Percentiles rank a stretch among this genome's conserved stretches.
phyloP scores from a whole-genome alignment of 1,284 basidiomycete genomes.

The Pseudozyma tsukubaensis region DNA sequence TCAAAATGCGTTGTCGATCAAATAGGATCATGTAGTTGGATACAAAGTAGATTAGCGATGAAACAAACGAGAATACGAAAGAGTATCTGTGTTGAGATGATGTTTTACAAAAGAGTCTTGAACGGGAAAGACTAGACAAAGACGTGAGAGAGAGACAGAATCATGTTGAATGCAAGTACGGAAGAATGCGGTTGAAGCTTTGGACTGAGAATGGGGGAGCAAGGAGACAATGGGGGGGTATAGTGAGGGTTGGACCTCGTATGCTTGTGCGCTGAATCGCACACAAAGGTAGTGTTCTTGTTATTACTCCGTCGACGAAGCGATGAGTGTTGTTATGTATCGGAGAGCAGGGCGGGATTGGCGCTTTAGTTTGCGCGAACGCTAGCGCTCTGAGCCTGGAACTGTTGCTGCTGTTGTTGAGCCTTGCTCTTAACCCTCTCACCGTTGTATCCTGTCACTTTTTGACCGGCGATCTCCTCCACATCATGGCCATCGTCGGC shows the following conservation, averaged over 20 bases:
- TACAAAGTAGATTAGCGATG: slow-evolving; percentile 17
- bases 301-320: too few species aligned
- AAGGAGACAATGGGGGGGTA: slow-evolving; percentile 14
- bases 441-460: slow-evolving; percentile 61
- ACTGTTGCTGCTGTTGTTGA: slow-evolving; percentile 1
- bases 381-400: slow-evolving; percentile 6
- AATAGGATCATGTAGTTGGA: slow-evolving; percentile 25
- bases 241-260: slow-evolving; percentile 42
- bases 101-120: slow-evolving; percentile 13
- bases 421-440: slow-evolving; percentile 24
- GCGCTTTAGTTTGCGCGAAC: slow-evolving; percentile 25
- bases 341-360: too few species aligned
- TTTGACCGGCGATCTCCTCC: slow-evolving; percentile 59
- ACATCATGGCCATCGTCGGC: slow-evolving; percentile 63
- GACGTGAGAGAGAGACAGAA: not conserved
- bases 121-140: not conserved
- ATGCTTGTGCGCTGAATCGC: not conserved
- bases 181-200: not conserved
- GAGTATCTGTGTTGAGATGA: slow-evolving; percentile 21
- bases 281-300: not conserved
- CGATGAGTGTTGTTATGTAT: too few species aligned
- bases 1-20: too few species aligned
- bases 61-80: not conserved
- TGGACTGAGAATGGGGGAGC: not conserved
- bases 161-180: slow-evolving; percentile 40